Base-by-base conservation (phyloP, 2,329 filamentous ascomycete genomes). In the Phaeoacremonium minimum region DNA sequence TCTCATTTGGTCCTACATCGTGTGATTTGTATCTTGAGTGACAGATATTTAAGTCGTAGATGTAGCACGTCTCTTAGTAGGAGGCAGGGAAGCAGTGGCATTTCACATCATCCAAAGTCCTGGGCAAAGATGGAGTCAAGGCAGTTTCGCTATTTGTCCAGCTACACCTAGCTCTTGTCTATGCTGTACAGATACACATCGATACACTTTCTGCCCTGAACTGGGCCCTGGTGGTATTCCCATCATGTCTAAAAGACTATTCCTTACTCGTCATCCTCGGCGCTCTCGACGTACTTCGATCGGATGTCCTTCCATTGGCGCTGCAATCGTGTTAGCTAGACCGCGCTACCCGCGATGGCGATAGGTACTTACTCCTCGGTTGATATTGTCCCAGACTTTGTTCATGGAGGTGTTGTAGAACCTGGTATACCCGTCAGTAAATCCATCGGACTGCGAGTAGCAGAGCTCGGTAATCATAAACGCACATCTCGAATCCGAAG, bases 281-380 rank as follows among this genome's bases (percentile, higher is more conserved):
- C 77, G 42, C 74, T 73, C 67, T 86, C 69, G 56, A 95, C 65
- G 67, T 95, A 98, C 67, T 77, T 83, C 65, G 83, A 71, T 71
- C 94, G 91, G 73, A 98, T 96, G 65, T 98, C 93, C 79, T 96
- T 96, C 93, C 93, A 97, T 94, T 96, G 91, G 58, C 91, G 88
- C 91, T 97, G 58, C 19, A n/a, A 35, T 14, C n/a, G 6, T 19
- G 38, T 33, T n/a, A 4, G 30, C 40, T 35, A 40, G 20, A 28
- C 33, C 28, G 13, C 32, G 11, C 32, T 87, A 96, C 91, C 56
- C 13, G 15, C 7, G 16, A 6, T 2, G 11, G 5, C 6, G 33
- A 12, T 15, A 13, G 16, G 6, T 15, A 19, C 42, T 14, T 42
- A 44, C 42, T 33, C 93, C 93, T 57, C 76, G 78, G 81, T 98